A percentile compares a stretch with the other conserved stretches of the same genome.
Conservation (phyloP, 2,329 filamentous ascomycete species). For the Aspergillus neoniger region DNA sequence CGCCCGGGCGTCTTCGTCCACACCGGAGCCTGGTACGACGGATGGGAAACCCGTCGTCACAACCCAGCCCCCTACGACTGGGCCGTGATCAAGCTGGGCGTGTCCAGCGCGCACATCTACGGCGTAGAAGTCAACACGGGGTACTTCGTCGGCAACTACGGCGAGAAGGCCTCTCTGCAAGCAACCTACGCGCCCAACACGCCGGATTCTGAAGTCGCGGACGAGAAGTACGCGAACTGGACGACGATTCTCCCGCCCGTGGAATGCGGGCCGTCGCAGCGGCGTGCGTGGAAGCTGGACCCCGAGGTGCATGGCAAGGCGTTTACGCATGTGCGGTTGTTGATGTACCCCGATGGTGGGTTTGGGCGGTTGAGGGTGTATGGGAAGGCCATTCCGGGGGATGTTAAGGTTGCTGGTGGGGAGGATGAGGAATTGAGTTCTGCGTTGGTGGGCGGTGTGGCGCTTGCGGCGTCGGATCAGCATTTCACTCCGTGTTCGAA, state of each 20-base stretch:
- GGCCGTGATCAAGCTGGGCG: constrained; percentile 61
- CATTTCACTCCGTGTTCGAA: constrained; percentile 46
- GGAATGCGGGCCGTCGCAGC: constrained; percentile 44
- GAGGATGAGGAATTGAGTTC: constrained; percentile 42
- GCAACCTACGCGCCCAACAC: constrained; percentile 32
- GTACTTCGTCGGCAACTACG: constrained; percentile 50
- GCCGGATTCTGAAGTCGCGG: constrained; percentile 33
- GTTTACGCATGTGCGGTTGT: constrained; percentile 46
- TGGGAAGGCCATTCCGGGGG: constrained; percentile 39
- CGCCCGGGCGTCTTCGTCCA: constrained; percentile 61
- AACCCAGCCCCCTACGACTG: constrained; percentile 61
- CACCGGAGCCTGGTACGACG: constrained; percentile 65
- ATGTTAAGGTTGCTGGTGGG: not conserved
- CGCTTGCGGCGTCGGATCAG: constrained; percentile 43
- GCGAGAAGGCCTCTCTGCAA: constrained; percentile 45
- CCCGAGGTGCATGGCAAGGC: constrained; percentile 28
- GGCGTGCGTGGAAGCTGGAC: constrained; percentile 45
- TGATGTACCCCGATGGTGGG: constrained; percentile 51
- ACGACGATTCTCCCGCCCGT: constrained; percentile 41
- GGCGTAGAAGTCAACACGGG: constrained; percentile 50
- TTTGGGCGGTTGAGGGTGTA: constrained; percentile 47
- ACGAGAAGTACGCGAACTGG: constrained; percentile 40
- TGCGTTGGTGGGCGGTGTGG: constrained; percentile 44
- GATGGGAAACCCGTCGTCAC: constrained; percentile 65
- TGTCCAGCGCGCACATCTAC: constrained; percentile 43